Base-by-base conservation (phyloP, 208 protist genomes). In the Strigomonas culicis region DNA sequence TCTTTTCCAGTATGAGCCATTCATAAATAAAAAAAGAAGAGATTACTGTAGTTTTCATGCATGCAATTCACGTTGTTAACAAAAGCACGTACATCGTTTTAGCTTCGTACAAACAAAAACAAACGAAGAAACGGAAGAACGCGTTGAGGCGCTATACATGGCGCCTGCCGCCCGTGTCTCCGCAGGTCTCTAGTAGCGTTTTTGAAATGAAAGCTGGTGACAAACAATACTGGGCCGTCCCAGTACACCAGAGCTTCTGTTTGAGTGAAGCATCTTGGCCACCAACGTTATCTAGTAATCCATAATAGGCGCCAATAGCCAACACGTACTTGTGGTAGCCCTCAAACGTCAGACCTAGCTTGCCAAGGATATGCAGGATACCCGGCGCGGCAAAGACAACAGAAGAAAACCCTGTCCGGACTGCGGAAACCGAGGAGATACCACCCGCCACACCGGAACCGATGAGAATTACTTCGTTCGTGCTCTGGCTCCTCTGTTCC, bases 311-410 rank as follows among this genome's bases (percentile, higher is more conserved):
- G 0, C 77, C 85, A 2, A 88, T 74, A 32, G 73, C 66, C 8
- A 92, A 56, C 0, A 86, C 74, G 57, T 86, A 81, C 4, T 46
- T 65, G 63, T 86, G 77, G 64, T 85, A 92, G 2, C 50, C 71
- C 21, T 69, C 80, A 27, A 58, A 53, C 10, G 11, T 22, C 1
- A 77, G 43, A 0, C 62, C 59, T 15, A 82, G 55, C 57, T 77
- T 77, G 28, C 72, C 71, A 11, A 80, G 36, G 19, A 74, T 36
- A 32, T 92, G 74, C 63, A 84, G 51, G 13, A 92, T 60, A 2
- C 85, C 85, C 0, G 85, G 85, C 25, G 85, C 73, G 25, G 55
- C 66, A 63, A 92, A 88, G 22, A 83, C 63, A 43, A 92, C 64
- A 4, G 74, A 64, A 25, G 84, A 66, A 28, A 70, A 82, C 43